phyloP scores from a whole-genome alignment of 2,329 filamentous ascomycete genomes.

The Epicoccum sorghinum region DNA sequence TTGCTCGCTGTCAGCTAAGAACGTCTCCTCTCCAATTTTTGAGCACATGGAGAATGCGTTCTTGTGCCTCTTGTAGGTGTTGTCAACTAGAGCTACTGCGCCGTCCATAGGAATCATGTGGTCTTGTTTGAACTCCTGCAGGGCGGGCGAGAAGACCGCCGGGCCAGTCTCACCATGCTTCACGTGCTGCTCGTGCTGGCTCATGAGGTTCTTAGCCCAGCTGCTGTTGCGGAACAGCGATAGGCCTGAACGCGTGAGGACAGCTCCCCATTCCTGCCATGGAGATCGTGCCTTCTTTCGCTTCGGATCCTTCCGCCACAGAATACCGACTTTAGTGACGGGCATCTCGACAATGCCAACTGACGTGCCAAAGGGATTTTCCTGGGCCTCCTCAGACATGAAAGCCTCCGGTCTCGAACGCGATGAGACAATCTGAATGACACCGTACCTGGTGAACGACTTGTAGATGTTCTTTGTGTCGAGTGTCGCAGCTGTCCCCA shows the following conservation, averaged over 20 bases:
- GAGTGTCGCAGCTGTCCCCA: conserved; percentile 75
- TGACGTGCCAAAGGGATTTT: conserved; percentile 79
- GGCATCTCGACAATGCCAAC: conserved; percentile 97
- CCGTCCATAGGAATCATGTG: conserved; percentile 91
- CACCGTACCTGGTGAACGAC: conserved; percentile 88
- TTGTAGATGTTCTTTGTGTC: conserved; percentile 83
- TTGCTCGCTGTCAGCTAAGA: conserved; percentile 85
- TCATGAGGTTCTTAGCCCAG: conserved; percentile 90
- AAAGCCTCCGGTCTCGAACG: conserved; percentile 94
- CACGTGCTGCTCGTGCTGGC: conserved; percentile 82
- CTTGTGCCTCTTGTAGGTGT: conserved; percentile 92
- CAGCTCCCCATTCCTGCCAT: conserved; percentile 98
- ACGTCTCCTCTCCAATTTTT: conserved; percentile 81
- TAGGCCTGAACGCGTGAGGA: conserved; percentile 93
- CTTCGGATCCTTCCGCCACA: conserved; percentile 94
- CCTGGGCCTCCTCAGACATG: conserved; percentile 83
- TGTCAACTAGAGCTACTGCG: conserved; percentile 85
- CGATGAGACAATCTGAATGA: conserved; percentile 93
- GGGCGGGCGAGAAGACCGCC: conserved; percentile 86
- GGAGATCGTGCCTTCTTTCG: conserved; percentile 93
- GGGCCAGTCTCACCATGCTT: conserved; percentile 78
- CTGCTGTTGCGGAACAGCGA: conserved; percentile 94
- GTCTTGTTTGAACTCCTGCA: conserved; percentile 93
- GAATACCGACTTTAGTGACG: conserved; percentile 89
- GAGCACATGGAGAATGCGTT: conserved; percentile 91